Evolutionary conservation across 75 land plant genomes (phyloP).

Genomic region (Cryptomeria japonica): DNA sequence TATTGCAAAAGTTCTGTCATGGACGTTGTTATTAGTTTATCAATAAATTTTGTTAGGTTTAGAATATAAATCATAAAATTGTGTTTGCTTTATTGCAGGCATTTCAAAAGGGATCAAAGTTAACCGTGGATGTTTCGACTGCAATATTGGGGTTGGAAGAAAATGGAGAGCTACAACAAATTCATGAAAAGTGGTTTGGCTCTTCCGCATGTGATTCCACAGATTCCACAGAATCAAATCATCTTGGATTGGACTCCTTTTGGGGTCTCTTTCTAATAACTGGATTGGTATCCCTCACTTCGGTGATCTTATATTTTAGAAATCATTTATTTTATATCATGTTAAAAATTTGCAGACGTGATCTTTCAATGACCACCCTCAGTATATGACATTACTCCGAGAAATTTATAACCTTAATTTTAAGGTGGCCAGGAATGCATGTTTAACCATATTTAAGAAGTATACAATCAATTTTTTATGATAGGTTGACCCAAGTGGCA

Average conservation of each 20-base stretch:
- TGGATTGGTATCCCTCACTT: slow-evolving; percentile 5
- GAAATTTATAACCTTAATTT: background rate
- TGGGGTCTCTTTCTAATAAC: slow-evolving; percentile 31
- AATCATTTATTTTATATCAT: background rate
- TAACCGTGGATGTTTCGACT: slow-evolving; percentile 49
- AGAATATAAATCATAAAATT: background rate
- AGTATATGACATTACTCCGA: background rate
- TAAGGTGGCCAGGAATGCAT: background rate
- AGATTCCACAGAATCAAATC: slow-evolving; percentile 7
- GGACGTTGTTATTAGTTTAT: background rate
- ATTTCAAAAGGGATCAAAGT: slow-evolving; percentile 47
- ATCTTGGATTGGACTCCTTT: slow-evolving; percentile 18
- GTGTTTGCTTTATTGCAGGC: slow-evolving; percentile 26
- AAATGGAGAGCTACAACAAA: slow-evolving; percentile 41
- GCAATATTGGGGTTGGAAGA: slow-evolving; percentile 42
- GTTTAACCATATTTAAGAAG: background rate
- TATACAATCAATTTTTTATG: background rate
- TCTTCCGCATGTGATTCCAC: slow-evolving; percentile 17
- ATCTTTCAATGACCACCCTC: background rate
- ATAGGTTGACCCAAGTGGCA: background rate
- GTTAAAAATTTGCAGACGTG: no score
- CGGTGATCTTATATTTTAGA: background rate
- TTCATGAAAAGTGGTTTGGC: slow-evolving; percentile 43
- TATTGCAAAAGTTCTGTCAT: background rate
- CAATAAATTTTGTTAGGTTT: background rate